Conservation (phyloP, 208 protist species). For the Wallacemonas collosoma region DNA sequence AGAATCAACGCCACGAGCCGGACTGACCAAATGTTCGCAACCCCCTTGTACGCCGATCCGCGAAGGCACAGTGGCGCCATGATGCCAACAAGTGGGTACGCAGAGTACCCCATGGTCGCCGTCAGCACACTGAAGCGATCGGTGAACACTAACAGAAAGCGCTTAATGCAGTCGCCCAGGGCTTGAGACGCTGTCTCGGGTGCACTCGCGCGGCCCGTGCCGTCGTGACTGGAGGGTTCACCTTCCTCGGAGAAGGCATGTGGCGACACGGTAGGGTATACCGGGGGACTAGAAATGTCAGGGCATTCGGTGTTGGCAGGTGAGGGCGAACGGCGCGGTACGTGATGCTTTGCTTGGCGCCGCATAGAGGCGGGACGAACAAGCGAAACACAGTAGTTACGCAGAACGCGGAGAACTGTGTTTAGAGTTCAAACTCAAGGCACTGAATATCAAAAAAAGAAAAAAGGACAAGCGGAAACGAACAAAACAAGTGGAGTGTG, state of each 20-base stretch:
- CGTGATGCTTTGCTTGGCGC: background rate
- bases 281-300: too few relatives aligned
- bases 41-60: background rate
- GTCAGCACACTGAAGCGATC: conserved; percentile 9
- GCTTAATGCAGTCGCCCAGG: background rate
- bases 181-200: background rate
- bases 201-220: background rate
- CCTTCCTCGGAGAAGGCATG: background rate
- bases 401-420: too few relatives aligned
- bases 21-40: background rate
- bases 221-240: background rate
- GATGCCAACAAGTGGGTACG: conserved; percentile 6
- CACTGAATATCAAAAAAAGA: too few relatives aligned
- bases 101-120: conserved; percentile 2
- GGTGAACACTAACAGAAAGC: conserved; percentile 4
- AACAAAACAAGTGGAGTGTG: too few relatives aligned
- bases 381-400: too few relatives aligned
- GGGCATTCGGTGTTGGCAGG: too few relatives aligned
- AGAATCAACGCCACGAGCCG: background rate
- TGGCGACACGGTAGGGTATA: too few relatives aligned
- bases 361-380: background rate
- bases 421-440: too few relatives aligned
- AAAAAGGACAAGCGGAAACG: too few relatives aligned
- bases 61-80: conserved; percentile 7
- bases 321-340: too few relatives aligned